Evolutionary conservation across 148 eudicot genomes (phyloP).

Genomic region (Chenopodium formosanum): DNA sequence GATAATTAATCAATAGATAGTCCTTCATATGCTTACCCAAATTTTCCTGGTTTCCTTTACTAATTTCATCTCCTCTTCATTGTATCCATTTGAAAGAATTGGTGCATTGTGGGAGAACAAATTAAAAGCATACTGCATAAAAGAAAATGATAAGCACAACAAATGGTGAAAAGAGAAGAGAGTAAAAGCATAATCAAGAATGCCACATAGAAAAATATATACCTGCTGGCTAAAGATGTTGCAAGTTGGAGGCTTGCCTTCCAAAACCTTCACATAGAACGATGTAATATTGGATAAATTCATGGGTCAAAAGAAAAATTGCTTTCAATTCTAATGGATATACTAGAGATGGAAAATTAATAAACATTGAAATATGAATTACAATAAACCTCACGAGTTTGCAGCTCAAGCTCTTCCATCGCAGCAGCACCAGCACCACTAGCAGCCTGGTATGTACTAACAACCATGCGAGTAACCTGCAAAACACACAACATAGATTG

Average conservation of each 20-base stretch:
- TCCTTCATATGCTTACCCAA: slow-evolving; percentile 58
- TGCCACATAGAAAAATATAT: slow-evolving; percentile 2
- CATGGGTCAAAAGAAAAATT: neutral
- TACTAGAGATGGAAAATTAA: neutral
- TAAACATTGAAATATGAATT: neutral
- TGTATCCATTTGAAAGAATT: slow-evolving; percentile 81
- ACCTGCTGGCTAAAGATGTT: slow-evolving; percentile 91
- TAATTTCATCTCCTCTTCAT: slow-evolving; percentile 97
- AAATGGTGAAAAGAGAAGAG: neutral
- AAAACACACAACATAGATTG: neutral
- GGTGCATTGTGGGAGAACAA: slow-evolving; percentile 99
- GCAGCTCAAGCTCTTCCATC: slow-evolving; percentile 79
- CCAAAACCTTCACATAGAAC: slow-evolving; percentile 38
- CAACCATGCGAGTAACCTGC: slow-evolving; percentile 56
- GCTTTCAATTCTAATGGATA: neutral
- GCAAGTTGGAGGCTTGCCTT: slow-evolving; percentile 86
- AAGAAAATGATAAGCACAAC: neutral
- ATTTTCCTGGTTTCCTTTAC: slow-evolving; percentile 99
- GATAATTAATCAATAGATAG: neutral
- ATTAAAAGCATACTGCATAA: slow-evolving; percentile 95
- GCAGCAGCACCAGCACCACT: slow-evolving; percentile 96
- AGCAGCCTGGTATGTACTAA: slow-evolving; percentile 90
- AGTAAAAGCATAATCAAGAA: neutral
- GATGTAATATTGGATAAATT: neutral
- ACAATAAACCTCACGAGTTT: slow-evolving; percentile 69